phyloP scores from a whole-genome alignment of 495 filamentous ascomycete genomes.

The Hypoxylon crocopeplum region DNA sequence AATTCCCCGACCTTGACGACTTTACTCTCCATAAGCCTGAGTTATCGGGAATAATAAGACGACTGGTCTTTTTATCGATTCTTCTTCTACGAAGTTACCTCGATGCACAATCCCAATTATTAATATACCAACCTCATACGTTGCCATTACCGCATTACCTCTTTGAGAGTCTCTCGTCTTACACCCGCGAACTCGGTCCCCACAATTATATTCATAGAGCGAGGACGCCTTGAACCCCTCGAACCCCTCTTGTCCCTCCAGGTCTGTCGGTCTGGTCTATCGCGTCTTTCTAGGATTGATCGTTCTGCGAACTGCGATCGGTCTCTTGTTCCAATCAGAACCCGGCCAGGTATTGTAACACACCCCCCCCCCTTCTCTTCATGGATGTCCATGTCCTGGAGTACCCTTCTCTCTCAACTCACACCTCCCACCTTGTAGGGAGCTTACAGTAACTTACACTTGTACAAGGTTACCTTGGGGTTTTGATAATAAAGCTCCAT shows the following conservation, averaged over 20 bases:
- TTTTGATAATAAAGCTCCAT: no score
- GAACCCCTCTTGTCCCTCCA: slow-evolving; percentile 17
- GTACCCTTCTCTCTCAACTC: slow-evolving; percentile 1
- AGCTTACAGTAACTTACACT: background rate
- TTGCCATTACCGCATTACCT: background rate
- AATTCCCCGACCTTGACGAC: slow-evolving; percentile 29
- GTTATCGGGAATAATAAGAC: no score
- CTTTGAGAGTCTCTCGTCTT: slow-evolving; percentile 7
- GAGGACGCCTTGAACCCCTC: slow-evolving; percentile 22
- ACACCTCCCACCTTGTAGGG: background rate
- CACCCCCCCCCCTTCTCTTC: slow-evolving; percentile 10
- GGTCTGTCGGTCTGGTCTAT: background rate
- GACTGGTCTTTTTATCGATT: no score
- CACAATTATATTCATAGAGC: slow-evolving; percentile 32
- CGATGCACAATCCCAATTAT: slow-evolving; percentile 1
- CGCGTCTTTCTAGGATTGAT: slow-evolving; percentile 16
- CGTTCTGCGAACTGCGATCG: slow-evolving; percentile 33
- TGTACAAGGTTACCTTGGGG: background rate
- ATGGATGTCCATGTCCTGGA: no score
- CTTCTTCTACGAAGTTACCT: background rate
- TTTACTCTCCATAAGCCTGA: background rate
- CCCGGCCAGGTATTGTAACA: slow-evolving; percentile 27
- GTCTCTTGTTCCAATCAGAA: slow-evolving; percentile 30
- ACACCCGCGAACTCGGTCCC: slow-evolving; percentile 14
- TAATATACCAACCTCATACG: slow-evolving; percentile 6